These are phyloP conservation scores for Chrysanthemum makinoi DNA, from an alignment of 129 eudicot species.

Conservation along the genomic window DNA sequence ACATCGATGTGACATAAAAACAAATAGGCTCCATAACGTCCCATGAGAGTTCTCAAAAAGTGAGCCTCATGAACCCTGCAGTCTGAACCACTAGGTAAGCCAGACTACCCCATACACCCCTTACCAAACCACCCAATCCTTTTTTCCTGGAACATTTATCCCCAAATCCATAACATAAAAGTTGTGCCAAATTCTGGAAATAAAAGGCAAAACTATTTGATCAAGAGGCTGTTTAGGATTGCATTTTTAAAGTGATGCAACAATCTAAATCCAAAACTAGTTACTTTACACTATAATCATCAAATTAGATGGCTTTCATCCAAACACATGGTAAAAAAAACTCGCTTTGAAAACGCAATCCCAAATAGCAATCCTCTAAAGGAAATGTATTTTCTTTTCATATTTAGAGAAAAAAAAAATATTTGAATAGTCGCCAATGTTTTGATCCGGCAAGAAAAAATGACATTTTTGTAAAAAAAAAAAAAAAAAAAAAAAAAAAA, in stretches of 20 bases:
- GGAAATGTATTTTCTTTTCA: neutral
- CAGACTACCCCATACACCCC: conserved; percentile 60
- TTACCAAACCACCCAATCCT: neutral
- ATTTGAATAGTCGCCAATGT: conserved; percentile 1
- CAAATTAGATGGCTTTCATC: too few relatives aligned
- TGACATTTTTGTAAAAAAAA: too few relatives aligned
- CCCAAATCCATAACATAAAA: conserved; percentile 21
- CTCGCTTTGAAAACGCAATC: too few relatives aligned
- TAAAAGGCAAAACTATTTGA: too few relatives aligned
- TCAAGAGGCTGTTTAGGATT: too few relatives aligned
- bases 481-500: too few relatives aligned
- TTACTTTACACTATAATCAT: too few relatives aligned
- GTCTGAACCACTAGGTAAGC: conserved; percentile 80
- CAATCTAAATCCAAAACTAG: too few relatives aligned
- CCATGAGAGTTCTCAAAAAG: conserved; percentile 98
- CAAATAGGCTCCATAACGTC: conserved; percentile 99
- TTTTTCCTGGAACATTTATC: conserved; percentile 4
- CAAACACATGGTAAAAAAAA: too few relatives aligned
- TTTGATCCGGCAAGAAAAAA: too few relatives aligned
- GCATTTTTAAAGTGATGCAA: too few relatives aligned
- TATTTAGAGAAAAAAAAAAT: neutral
- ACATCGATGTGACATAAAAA: conserved; percentile 77
- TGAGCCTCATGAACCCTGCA: conserved; percentile 86
- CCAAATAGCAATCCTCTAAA: neutral
- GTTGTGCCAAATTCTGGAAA: conserved; percentile 1